These are phyloP conservation scores for Phytophthora kernoviae DNA, from an alignment of 352 stramenopile genomes.

Conservation along the genomic window DNA sequence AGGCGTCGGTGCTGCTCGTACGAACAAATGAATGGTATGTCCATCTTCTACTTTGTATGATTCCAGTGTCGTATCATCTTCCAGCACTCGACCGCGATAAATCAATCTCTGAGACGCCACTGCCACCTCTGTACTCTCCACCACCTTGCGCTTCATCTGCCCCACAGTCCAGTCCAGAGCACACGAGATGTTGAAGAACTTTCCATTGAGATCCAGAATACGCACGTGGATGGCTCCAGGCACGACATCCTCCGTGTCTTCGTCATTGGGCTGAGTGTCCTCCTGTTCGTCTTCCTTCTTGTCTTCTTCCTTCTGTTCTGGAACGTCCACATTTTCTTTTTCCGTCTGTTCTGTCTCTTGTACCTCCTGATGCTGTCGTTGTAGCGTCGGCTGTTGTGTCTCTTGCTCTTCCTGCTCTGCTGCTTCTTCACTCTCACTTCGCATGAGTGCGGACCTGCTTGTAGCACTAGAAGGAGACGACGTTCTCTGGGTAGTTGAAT, in stretches of 20 bases:
- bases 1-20: slow-evolving; percentile 62
- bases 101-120: slow-evolving; percentile 88
- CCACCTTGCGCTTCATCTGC: slow-evolving; percentile 72
- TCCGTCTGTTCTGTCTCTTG: slow-evolving; percentile 14
- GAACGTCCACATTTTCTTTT: slow-evolving; percentile 13
- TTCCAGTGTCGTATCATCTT: slow-evolving; percentile 72
- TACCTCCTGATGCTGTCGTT: slow-evolving; percentile 30
- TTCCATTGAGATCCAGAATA: slow-evolving; percentile 86
- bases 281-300: neutral
- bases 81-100: slow-evolving; percentile 89
- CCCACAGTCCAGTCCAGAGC: slow-evolving; percentile 67
- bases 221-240: slow-evolving; percentile 61
- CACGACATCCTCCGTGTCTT: slow-evolving; percentile 13
- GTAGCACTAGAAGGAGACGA: slow-evolving; percentile 11
- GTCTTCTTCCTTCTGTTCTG: slow-evolving; percentile 18
- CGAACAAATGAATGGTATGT: slow-evolving; percentile 92
- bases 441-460: slow-evolving; percentile 35
- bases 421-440: slow-evolving; percentile 27
- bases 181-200: slow-evolving; percentile 82
- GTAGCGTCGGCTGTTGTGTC: slow-evolving; percentile 19
- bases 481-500: neutral
- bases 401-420: slow-evolving; percentile 39
- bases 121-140: slow-evolving; percentile 74
- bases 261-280: slow-evolving; percentile 8
- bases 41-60: slow-evolving; percentile 92